phyloP scores from a whole-genome alignment of 176 grass and related monocot species.

The Eleusine indica region DNA sequence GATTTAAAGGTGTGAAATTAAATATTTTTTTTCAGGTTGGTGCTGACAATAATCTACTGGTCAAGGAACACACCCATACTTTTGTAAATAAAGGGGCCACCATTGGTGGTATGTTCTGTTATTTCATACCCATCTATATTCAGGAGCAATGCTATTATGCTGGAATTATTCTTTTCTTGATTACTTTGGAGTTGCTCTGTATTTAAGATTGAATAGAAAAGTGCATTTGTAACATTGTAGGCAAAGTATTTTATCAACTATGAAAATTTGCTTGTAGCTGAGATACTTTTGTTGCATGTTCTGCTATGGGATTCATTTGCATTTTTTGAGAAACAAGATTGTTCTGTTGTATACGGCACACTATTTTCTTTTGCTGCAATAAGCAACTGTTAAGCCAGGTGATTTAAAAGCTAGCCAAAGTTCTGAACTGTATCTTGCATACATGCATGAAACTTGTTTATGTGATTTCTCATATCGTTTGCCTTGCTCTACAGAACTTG shows the following conservation, averaged over 20 bases:
- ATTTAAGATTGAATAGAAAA: neutral
- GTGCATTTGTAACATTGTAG: neutral
- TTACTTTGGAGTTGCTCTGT: conserved; percentile 24
- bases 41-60: conserved; percentile 84
- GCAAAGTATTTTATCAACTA: neutral
- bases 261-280: neutral
- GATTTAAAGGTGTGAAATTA: neutral
- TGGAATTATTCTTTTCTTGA: neutral
- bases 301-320: neutral
- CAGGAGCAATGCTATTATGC: neutral
- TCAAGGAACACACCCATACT: conserved; percentile 98
- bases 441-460: conserved; percentile 1
- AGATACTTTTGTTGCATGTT: neutral
- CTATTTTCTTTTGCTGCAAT: neutral
- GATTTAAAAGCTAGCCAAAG: neutral
- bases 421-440: neutral
- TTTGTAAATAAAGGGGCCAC: conserved; percentile 92
- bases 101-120: conserved; percentile 74
- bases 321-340: conserved; percentile 6
- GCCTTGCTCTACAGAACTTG: conserved; percentile 68
- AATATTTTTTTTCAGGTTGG: conserved; percentile 63
- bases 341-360: neutral
- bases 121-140: neutral
- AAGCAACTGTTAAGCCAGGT: neutral
- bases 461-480: conserved; percentile 5